A percentile compares a stretch with the other conserved stretches of the same genome.
Conservation (phyloP, 2,329 filamentous ascomycete genomes). For the Hymenotorrendiella dingleyae region DNA sequence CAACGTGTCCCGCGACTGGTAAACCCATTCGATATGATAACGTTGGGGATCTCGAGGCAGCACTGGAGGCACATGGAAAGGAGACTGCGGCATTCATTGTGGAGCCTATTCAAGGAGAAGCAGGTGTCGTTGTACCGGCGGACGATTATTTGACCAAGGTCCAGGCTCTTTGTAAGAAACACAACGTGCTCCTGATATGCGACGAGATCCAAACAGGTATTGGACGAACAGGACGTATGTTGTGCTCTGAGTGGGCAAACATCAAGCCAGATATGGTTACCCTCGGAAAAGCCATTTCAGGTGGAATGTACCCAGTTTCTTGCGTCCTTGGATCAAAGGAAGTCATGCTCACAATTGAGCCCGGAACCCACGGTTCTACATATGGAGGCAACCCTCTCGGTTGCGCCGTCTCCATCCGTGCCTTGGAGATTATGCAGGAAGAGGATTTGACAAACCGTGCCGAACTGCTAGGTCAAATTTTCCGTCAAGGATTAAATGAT, state of each 20-base stretch:
- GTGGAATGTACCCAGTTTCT: constrained; percentile 98
- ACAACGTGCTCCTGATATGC: constrained; percentile 93
- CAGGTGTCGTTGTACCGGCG: constrained; percentile 90
- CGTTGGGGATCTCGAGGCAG: constrained; percentile 70
- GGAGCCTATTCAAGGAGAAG: constrained; percentile 96
- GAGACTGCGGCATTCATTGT: constrained; percentile 90
- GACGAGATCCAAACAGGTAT: constrained; percentile 99
- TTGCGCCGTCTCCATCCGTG: constrained; percentile 91
- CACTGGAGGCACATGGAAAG: constrained; percentile 72
- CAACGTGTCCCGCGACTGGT: constrained; percentile 66
- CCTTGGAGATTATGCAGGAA: constrained; percentile 88
- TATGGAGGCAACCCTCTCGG: constrained; percentile 96
- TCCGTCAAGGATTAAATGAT: constrained; percentile 71
- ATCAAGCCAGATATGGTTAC: constrained; percentile 95
- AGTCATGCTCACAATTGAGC: constrained; percentile 92
- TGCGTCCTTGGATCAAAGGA: constrained; percentile 84
- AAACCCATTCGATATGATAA: constrained; percentile 83
- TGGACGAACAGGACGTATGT: constrained; percentile 85
- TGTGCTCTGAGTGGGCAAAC: constrained; percentile 89
- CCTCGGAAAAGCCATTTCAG: constrained; percentile 94
- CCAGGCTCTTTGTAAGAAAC: constrained; percentile 81
- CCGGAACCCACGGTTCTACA: constrained; percentile 95
- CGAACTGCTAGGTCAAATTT: constrained; percentile 71
- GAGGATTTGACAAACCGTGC: constrained; percentile 82
- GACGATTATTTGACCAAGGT: constrained; percentile 80